Conservation (phyloP, 179 eudicot species). For the Monotropa hypopitys region DNA sequence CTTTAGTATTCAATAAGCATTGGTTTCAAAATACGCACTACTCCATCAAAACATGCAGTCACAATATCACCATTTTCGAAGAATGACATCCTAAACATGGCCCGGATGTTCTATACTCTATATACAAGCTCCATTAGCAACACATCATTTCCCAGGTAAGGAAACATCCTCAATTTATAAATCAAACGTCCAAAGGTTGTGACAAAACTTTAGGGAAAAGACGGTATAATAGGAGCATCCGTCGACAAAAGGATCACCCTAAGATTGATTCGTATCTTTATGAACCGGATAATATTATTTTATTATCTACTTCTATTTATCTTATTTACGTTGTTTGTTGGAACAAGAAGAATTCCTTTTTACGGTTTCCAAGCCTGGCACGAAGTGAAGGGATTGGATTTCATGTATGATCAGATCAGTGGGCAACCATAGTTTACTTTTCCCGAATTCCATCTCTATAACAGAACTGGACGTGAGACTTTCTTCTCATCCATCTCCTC, state of each 20-base stretch:
- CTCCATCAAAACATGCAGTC: slow-evolving; percentile 93
- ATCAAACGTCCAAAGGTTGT: neutral
- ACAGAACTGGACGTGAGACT: too few species aligned
- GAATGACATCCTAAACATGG: slow-evolving; percentile 96
- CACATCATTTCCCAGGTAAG: slow-evolving; percentile 5
- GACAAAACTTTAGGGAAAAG: too few species aligned
- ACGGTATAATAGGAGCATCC: too few species aligned
- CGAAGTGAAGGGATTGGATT: neutral
- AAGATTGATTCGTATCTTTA: too few species aligned
- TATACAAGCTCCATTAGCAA: slow-evolving; percentile 77
- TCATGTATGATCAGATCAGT: neutral
- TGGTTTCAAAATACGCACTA: slow-evolving; percentile 44
- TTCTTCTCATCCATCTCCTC: too few species aligned
- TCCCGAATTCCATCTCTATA: too few species aligned
- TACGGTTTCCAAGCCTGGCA: too few species aligned
- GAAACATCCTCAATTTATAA: neutral
- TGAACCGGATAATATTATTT: too few species aligned
- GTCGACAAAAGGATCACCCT: too few species aligned
- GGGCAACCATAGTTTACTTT: neutral
- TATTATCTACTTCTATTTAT: too few species aligned
- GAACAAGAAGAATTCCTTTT: too few species aligned
- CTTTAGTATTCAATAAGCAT: neutral
- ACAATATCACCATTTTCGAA: slow-evolving; percentile 87
- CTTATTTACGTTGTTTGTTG: too few species aligned
- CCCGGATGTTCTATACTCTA: slow-evolving; percentile 98